phyloP scores from a whole-genome alignment of 2,329 filamentous ascomycete genomes.

The Aureobasidium sp. region DNA sequence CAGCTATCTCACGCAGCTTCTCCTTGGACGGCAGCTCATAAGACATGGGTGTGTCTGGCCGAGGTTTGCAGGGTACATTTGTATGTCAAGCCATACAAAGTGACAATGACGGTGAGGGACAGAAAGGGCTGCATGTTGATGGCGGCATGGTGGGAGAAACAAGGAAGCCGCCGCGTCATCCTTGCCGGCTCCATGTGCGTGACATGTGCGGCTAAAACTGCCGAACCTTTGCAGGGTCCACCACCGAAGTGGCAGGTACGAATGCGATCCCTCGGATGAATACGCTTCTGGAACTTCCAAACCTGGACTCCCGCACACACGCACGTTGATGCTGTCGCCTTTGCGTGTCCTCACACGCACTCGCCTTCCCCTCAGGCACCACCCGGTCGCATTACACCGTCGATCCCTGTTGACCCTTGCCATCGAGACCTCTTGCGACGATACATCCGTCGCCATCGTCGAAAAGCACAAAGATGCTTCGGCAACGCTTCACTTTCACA shows the following conservation, averaged over 20 bases:
- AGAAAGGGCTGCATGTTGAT: background rate
- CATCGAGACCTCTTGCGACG: constrained; percentile 83
- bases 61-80: background rate
- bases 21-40: constrained; percentile 24
- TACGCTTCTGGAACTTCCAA: background rate
- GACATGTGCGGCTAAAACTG: background rate
- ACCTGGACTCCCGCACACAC: background rate
- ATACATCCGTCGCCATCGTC: constrained; percentile 80
- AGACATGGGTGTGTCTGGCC: background rate
- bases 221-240: background rate
- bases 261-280: too few species aligned
- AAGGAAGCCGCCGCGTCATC: background rate
- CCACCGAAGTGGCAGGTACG: background rate
- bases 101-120: background rate
- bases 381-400: background rate
- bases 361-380: background rate
- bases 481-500: constrained; percentile 53
- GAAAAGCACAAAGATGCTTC: constrained; percentile 34
- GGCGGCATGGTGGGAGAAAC: background rate
- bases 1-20: constrained; percentile 25
- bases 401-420: constrained; percentile 43
- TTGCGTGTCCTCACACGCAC: background rate
- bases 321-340: constrained; percentile 8
- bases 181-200: background rate
- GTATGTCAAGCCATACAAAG: background rate